A percentile compares a stretch with the other conserved stretches of the same genome.
Conservation (phyloP, 1,139 yeast species). For the Candida tunisiensis region DNA sequence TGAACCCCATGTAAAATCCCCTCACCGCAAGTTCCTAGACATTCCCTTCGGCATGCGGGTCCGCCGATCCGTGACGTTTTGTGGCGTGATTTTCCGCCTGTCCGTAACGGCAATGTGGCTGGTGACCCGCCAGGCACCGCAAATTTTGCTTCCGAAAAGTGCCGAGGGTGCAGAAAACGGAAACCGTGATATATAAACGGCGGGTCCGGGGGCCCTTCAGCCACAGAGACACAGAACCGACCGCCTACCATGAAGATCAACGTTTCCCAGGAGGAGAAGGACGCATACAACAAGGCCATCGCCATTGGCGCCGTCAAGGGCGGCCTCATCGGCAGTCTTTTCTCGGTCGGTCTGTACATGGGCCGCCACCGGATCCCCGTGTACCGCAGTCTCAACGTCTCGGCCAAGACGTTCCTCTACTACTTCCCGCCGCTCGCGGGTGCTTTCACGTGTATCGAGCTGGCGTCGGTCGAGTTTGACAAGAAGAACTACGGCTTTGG, state of each 20-base stretch:
- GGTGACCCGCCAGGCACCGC: background rate
- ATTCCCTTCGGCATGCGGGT: too few relatives aligned
- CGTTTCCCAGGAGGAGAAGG: conserved; percentile 48
- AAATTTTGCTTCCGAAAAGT: conserved; percentile 11
- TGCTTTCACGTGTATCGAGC: conserved; percentile 18
- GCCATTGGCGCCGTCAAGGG: conserved; percentile 50
- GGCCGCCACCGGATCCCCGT: conserved; percentile 4
- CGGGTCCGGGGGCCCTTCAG: too few relatives aligned
- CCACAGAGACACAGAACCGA: too few relatives aligned
- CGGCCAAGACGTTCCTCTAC: conserved; percentile 12
- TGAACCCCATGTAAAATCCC: too few relatives aligned
- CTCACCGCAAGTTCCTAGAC: too few relatives aligned
- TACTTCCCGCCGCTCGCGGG: conserved; percentile 14
- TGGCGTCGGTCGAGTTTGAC: conserved; percentile 18
- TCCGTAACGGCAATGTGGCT: conserved; percentile 12
- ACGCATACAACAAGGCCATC: conserved; percentile 43
- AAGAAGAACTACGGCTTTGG: conserved; percentile 4
- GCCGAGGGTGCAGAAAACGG: conserved; percentile 16
- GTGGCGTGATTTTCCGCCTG: conserved; percentile 3
- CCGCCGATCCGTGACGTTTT: too few relatives aligned
- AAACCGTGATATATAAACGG: too few relatives aligned
- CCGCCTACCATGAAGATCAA: conserved; percentile 36
- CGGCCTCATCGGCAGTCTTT: conserved; percentile 32
- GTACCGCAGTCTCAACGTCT: conserved; percentile 9
- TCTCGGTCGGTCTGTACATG: conserved; percentile 27